phyloP scores from a whole-genome alignment of 139 green algal genomes.

The Tetraselmis chui region DNA sequence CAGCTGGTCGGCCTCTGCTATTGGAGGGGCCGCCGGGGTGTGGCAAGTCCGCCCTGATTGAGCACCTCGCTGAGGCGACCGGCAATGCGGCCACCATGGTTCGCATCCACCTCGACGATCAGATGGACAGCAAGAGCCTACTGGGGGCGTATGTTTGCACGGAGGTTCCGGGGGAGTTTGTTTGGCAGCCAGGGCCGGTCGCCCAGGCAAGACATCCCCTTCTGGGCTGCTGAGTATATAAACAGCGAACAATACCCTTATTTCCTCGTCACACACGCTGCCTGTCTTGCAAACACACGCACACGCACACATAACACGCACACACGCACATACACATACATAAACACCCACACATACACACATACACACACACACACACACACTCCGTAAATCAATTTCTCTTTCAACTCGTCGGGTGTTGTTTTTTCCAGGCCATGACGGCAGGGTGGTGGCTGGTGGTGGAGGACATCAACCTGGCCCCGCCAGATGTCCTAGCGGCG shows the following conservation, averaged over 20 bases:
- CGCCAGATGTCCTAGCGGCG: slow-evolving; percentile 81
- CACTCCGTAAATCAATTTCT: no score
- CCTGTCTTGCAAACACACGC: no score
- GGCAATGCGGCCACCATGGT: slow-evolving; percentile 58
- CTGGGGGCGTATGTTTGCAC: slow-evolving; percentile 91
- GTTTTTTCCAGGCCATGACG: slow-evolving; percentile 57
- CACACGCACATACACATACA: no score
- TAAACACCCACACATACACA: no score
- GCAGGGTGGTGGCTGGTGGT: slow-evolving; percentile 89
- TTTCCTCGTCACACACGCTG: background rate
- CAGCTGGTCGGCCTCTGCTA: slow-evolving; percentile 65
- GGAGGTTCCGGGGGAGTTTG: slow-evolving; percentile 85
- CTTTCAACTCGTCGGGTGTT: no score
- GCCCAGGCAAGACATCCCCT: slow-evolving; percentile 45
- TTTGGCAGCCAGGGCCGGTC: slow-evolving; percentile 88
- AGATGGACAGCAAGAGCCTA: slow-evolving; percentile 92
- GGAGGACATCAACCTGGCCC: slow-evolving; percentile 89
- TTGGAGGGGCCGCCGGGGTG: slow-evolving; percentile 79
- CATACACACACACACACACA: no score
- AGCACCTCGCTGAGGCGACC: slow-evolving; percentile 67
- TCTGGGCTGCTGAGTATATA: background rate
- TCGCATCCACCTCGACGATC: slow-evolving; percentile 87
- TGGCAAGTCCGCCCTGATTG: slow-evolving; percentile 79
- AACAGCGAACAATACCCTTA: background rate
- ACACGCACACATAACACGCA: no score